Conservation (phyloP, 371 early-diverging fungal species). For the Mortierella sp. region DNA sequence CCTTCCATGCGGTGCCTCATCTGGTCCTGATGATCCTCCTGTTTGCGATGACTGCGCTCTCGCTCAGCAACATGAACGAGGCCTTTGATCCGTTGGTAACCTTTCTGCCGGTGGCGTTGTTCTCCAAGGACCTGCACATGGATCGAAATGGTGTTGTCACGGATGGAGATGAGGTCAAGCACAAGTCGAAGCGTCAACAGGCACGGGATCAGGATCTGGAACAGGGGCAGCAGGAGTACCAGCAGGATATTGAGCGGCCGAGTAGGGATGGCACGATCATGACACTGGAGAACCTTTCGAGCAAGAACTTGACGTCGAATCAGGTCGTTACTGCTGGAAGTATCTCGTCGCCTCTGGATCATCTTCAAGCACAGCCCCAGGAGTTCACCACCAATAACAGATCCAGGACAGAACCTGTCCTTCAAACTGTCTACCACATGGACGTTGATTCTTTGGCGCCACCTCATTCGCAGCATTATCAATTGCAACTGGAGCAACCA, state of each 20-base stretch:
- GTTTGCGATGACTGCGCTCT: constrained; percentile 64
- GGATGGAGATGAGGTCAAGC: background rate
- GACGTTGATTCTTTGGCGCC: background rate
- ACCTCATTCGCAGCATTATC: background rate
- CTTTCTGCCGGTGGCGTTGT: constrained; percentile 68
- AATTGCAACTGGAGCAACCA: background rate
- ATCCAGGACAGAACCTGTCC: background rate
- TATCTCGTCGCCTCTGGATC: background rate
- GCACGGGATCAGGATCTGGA: background rate
- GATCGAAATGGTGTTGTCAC: constrained; percentile 32
- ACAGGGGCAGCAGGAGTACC: background rate
- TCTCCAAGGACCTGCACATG: constrained; percentile 49
- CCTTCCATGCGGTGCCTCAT: constrained; percentile 58
- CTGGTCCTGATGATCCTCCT: constrained; percentile 69
- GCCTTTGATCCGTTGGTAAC: constrained; percentile 77
- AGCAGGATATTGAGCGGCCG: background rate
- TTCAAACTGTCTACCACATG: background rate
- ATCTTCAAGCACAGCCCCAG: background rate
- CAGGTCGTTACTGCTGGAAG: background rate
- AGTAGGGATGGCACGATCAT: background rate
- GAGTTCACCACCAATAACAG: background rate
- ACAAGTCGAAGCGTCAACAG: background rate
- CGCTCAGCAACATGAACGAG: constrained; percentile 70
- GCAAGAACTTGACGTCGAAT: background rate
- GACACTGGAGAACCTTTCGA: background rate